Percentiles rank a stretch among this genome's conserved stretches.
phyloP scores from a whole-genome alignment of 208 protist species.

The Crithidia expoeki region DNA sequence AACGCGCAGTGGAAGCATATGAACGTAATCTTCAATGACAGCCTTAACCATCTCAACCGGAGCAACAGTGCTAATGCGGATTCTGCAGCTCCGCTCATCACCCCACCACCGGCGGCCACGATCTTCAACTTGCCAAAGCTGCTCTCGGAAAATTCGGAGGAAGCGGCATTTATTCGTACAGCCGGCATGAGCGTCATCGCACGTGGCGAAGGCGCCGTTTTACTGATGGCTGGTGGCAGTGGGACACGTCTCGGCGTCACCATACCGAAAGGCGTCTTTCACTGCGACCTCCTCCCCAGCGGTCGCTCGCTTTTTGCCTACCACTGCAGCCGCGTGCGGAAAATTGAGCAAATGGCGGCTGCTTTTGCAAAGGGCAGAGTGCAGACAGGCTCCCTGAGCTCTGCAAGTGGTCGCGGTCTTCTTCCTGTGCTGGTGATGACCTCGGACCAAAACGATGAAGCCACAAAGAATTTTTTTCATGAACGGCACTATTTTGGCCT shows the following conservation, averaged over 20 bases:
- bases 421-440: conserved; percentile 97
- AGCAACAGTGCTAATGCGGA: neutral
- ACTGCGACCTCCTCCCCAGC: conserved; percentile 60
- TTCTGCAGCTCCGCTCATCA: conserved; percentile 6
- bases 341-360: conserved; percentile 81
- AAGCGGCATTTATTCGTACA: conserved; percentile 21
- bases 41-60: conserved; percentile 27
- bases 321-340: conserved; percentile 93
- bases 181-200: conserved; percentile 83
- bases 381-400: neutral
- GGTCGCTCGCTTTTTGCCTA: conserved; percentile 95
- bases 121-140: conserved; percentile 41
- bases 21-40: conserved; percentile 44
- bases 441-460: conserved; percentile 91
- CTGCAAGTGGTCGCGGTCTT: conserved; percentile 3
- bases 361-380: neutral
- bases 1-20: conserved; percentile 47
- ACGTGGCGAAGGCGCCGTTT: conserved; percentile 83
- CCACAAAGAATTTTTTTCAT: conserved; percentile 94
- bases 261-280: conserved; percentile 96
- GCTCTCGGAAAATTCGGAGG: conserved; percentile 4
- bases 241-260: conserved; percentile 96
- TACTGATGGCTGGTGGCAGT: conserved; percentile 98
- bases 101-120: conserved; percentile 32
- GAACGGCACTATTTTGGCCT: conserved; percentile 96